phyloP scores from a whole-genome alignment of 1,139 yeast genomes.

The Pichia kudriavzevii region DNA sequence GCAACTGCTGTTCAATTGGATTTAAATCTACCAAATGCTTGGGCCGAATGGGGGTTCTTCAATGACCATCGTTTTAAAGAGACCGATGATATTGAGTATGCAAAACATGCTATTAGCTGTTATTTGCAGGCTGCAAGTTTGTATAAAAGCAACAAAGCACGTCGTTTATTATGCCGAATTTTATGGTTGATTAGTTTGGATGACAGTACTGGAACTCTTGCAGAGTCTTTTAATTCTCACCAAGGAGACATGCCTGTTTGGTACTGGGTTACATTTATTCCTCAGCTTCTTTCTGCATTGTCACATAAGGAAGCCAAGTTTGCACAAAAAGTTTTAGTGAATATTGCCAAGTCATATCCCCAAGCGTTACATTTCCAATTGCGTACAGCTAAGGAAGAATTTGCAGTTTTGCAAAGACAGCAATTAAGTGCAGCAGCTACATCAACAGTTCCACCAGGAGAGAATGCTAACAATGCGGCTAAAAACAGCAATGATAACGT shows the following conservation, averaged over 20 bases:
- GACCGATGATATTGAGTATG: constrained; percentile 72
- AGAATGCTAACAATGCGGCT: too few relatives aligned
- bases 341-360: constrained; percentile 94
- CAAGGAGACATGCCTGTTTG: constrained; percentile 97
- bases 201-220: constrained; percentile 71
- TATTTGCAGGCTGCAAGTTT: constrained; percentile 96
- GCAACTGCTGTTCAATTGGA: constrained; percentile 97
- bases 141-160: constrained; percentile 85
- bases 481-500: constrained; percentile 12
- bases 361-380: constrained; percentile 95
- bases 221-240: constrained; percentile 84
- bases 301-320: constrained; percentile 86
- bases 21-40: constrained; percentile 87
- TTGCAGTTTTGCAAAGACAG: constrained; percentile 79
- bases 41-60: constrained; percentile 99
- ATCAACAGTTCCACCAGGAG: neutral
- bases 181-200: constrained; percentile 92
- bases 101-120: constrained; percentile 91
- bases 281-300: constrained; percentile 82
- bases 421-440: constrained; percentile 11
- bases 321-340: constrained; percentile 78
- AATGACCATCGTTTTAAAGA: constrained; percentile 86
- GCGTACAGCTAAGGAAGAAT: constrained; percentile 91
- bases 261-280: constrained; percentile 98
- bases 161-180: constrained; percentile 81